Base-by-base conservation (phyloP, 2,329 filamentous ascomycete species). In the Epichloe sylvatica region DNA sequence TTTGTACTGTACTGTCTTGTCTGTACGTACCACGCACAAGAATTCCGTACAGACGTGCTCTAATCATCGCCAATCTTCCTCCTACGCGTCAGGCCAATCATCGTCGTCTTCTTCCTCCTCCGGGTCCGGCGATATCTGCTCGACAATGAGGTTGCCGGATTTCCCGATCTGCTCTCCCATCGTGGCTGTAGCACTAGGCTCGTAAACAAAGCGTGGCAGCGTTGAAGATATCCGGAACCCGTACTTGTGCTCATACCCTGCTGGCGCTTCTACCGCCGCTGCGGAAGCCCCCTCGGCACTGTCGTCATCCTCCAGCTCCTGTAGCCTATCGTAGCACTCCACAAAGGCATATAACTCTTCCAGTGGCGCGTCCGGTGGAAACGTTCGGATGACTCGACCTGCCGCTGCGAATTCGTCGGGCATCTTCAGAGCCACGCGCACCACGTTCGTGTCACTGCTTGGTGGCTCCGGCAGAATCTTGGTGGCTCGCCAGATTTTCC, bases 331-430 rank as follows among this genome's bases (percentile, higher is more conserved):
- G 62, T 89, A 83, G 67, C 91, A 97, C 62, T 98, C 92, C 2
- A 97, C 89, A 67, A 94, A 96, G 0, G 91, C 92, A 65, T 97
- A 97, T 5, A 98, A 69, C 60, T 96, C 89, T 62, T 97, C 91
- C 37, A 97, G 71, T 2, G 77, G 74, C 0, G 85, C 79, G n/a
- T 79, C 72, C 1, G 75, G 71, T 0, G 72, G 65, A 63, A 98
- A 97, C 46, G 78, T 78, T 40, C 91, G 77, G 50, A 94, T 78
- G 2, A 95, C 77, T 40, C 90, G 76, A 45, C 87, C 84, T 0
- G 80, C 84, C 4, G 78, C 83, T 2, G 49, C 37, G 0, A 66
- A 67, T 33, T 64, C 64, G 55, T 75, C 71, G 8, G 79, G 78
- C 75, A 83, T 76, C 67, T 80, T 81, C 40, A 83, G 67, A 4